Percentiles rank a stretch among this genome's conserved stretches.
Conservation (phyloP, 805 yeast genomes). For the Cyberlindnera maritima region DNA sequence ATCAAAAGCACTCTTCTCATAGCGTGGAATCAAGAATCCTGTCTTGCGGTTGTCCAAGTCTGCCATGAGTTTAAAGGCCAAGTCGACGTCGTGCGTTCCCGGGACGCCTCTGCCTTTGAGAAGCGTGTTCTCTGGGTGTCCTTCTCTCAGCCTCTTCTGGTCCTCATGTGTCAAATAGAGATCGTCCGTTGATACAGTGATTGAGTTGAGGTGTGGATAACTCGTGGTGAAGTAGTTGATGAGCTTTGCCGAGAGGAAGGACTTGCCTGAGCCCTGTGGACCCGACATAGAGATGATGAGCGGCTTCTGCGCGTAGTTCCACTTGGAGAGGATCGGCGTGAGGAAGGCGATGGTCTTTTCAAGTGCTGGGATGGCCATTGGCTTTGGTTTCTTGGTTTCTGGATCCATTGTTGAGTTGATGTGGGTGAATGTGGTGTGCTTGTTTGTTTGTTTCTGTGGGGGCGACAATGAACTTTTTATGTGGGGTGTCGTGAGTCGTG, state of each 20-base stretch:
- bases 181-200: slow-evolving; percentile 79
- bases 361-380: slow-evolving; percentile 7
- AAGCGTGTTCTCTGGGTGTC: slow-evolving; percentile 47
- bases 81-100: slow-evolving; percentile 79
- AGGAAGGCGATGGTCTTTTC: slow-evolving; percentile 26
- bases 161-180: slow-evolving; percentile 67
- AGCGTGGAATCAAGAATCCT: slow-evolving; percentile 51
- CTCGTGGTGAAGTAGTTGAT: slow-evolving; percentile 30
- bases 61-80: slow-evolving; percentile 33
- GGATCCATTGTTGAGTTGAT: not conserved
- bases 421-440: not conserved
- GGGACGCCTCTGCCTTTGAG: slow-evolving; percentile 85
- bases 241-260: slow-evolving; percentile 49
- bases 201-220: slow-evolving; percentile 38
- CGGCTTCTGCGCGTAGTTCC: slow-evolving; percentile 35
- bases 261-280: slow-evolving; percentile 80
- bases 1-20: slow-evolving; percentile 67
- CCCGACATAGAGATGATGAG: slow-evolving; percentile 40
- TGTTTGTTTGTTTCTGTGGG: not conserved
- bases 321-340: slow-evolving; percentile 26
- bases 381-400: not conserved
- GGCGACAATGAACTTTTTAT: not conserved
- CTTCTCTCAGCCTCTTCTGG: slow-evolving; percentile 46
- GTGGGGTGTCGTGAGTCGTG: too few species aligned
- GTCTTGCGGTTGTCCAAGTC: slow-evolving; percentile 28